A percentile compares a stretch with the other conserved stretches of the same genome.
These are phyloP conservation scores for Ophiostoma ulmi DNA, from an alignment of 2,329 filamentous ascomycete genomes.

Conservation along the genomic window DNA sequence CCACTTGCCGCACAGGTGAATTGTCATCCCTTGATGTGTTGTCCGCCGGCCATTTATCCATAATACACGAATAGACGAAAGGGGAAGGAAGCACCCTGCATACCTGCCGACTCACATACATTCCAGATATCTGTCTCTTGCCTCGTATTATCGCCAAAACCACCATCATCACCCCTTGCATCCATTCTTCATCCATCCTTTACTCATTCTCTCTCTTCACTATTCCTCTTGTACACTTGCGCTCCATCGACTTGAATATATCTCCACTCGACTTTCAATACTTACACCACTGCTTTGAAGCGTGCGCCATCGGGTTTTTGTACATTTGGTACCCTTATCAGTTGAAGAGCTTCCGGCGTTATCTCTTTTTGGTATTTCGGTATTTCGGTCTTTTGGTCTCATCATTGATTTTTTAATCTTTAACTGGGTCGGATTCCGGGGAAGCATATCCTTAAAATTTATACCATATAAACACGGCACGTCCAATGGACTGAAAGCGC, in stretches of 20 bases:
- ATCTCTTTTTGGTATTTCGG: background rate
- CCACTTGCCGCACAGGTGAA: background rate
- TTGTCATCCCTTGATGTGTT: conserved; percentile 3
- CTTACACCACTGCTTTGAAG: background rate
- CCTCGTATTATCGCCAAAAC: background rate
- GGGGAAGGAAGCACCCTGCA: background rate
- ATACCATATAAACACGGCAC: background rate
- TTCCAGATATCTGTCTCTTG: background rate
- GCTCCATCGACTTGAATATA: background rate
- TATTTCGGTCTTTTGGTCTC: no score
- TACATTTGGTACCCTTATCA: background rate
- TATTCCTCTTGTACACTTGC: background rate
- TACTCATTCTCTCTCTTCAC: background rate
- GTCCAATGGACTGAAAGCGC: background rate
- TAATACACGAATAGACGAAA: background rate
- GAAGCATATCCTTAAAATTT: no score
- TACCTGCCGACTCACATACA: background rate
- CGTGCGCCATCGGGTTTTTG: background rate
- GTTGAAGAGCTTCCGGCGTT: background rate
- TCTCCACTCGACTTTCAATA: conserved; percentile 2
- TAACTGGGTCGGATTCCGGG: no score
- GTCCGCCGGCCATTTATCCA: conserved; percentile 7
- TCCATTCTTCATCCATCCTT: background rate
- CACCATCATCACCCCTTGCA: background rate
- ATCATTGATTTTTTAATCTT: no score